A percentile compares a stretch with the other conserved stretches of the same genome.
These are phyloP conservation scores for Cicer chorassanicum DNA, from an alignment of 306 rosid species.

Conservation along the genomic window DNA sequence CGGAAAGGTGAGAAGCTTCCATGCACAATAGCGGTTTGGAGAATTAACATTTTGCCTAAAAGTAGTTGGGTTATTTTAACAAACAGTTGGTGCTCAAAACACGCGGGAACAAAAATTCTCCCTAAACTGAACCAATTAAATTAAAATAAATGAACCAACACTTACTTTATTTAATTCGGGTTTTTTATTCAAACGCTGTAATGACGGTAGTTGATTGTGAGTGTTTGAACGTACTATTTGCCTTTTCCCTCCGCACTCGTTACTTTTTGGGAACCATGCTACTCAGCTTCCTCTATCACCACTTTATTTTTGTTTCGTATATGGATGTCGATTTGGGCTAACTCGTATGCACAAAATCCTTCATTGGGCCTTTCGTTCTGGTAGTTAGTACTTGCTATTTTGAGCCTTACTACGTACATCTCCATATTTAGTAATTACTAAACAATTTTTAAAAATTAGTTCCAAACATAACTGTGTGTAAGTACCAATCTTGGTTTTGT, in stretches of 20 bases:
- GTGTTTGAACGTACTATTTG: not conserved
- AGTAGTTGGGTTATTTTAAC: constrained; percentile 35
- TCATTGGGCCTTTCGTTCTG: not conserved
- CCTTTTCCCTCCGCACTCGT: constrained; percentile 10
- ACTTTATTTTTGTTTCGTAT: too few relatives aligned
- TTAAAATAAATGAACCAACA: not conserved
- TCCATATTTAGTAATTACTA: not conserved
- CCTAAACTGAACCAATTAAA: not conserved
- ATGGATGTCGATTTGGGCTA: not conserved
- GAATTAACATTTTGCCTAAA: constrained; percentile 45
- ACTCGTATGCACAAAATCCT: not conserved
- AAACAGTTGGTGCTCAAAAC: constrained; percentile 45
- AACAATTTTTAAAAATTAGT: too few relatives aligned
- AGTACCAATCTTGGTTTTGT: too few relatives aligned
- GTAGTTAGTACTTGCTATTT: not conserved
- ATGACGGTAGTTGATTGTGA: not conserved
- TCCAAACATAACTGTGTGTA: too few relatives aligned
- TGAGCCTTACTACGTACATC: not conserved
- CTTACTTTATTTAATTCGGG: not conserved
- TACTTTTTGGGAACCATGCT: not conserved
- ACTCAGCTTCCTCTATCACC: not conserved
- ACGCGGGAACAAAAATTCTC: not conserved
- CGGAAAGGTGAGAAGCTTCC: constrained; percentile 42
- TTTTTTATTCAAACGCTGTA: not conserved
- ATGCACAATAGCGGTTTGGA: constrained; percentile 48